Base-by-base conservation (phyloP, 2,329 filamentous ascomycete species). In the Epichloe scottii region DNA sequence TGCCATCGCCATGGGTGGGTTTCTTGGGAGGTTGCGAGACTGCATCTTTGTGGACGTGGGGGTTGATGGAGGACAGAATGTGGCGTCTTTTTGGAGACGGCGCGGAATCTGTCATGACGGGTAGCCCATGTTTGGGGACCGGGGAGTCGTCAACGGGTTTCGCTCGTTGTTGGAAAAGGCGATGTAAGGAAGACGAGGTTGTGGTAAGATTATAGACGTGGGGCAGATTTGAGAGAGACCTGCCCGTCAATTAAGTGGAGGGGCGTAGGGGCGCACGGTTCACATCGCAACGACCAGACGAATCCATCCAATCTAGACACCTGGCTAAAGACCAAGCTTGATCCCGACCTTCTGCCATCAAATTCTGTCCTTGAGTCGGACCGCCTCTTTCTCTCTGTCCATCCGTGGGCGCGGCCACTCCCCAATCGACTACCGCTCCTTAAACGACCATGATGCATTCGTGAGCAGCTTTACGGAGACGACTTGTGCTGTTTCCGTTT, bases 21-120 rank as follows among this genome's bases (percentile, higher is more conserved):
- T 37, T 12, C 17, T 10, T 15, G 44, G 10, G 26, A 19, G 10
- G 42, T 23, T 10, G 42, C 6, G 42, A 34, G 42, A 46, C 41
- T 19, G 19, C 44, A 21, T 46, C 19, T 48, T 30, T 19, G 51
- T 41, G 40, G 34, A 14, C 17, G 54, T 65, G 63, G 5, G 64
- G 69, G 54, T 75, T 74, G 57, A 74, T 72, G 6, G 73, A 76
- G 6, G 71, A 71, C 17, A 77, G 64, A 19, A 76, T 74, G 43
- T 71, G 72, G n/a, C 72, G 70, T 60, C 74, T 62, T 56, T 63
- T 66, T 33, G 69, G 65, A 26, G 69, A 71, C 46, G 64, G 52
- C 12, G 57, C 54, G 41, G 54, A 52, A 53, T 60, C 61, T 51
- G 59, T 63, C 68, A 70, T 71, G 53, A 57, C 56, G 59, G 48